Conservation (phyloP, 345 rosid genomes). For the Lagerstroemia speciosa region DNA sequence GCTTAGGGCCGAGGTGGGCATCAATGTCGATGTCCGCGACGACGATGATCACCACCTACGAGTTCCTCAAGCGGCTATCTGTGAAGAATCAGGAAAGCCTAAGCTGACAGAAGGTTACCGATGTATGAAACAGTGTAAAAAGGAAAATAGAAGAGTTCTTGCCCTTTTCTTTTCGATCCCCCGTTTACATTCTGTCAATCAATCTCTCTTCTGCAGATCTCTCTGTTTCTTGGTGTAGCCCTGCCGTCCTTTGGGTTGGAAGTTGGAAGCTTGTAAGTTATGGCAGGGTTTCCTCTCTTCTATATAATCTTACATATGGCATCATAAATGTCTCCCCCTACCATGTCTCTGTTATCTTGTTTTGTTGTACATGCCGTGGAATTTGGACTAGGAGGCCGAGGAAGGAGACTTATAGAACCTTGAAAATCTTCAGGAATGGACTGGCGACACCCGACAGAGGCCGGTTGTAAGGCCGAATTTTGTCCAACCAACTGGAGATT, state of each 20-base stretch:
- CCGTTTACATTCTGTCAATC: not conserved
- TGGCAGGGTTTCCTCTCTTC: not conserved
- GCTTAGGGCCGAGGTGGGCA: conserved; percentile 87
- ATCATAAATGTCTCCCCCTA: not conserved
- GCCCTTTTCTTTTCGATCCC: not conserved
- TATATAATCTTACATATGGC: not conserved
- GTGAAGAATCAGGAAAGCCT: conserved; percentile 56
- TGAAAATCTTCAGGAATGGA: too few relatives aligned
- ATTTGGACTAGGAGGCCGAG: too few relatives aligned
- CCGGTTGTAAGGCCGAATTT: too few relatives aligned
- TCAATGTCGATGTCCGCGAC: conserved; percentile 96
- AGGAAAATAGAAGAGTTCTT: not conserved
- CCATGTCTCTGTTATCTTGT: not conserved
- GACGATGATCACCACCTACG: conserved; percentile 91
- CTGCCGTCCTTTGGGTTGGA: not conserved
- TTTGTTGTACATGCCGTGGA: too few relatives aligned
- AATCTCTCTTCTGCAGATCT: not conserved
- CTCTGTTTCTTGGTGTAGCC: not conserved
- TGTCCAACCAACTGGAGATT: too few relatives aligned
- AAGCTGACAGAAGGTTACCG: conserved; percentile 10
- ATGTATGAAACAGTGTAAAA: not conserved
- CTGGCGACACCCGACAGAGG: too few relatives aligned
- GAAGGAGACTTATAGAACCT: too few relatives aligned
- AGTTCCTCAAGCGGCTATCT: conserved; percentile 81
- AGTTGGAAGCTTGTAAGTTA: conserved; percentile 1